Base-by-base conservation (phyloP, 2,329 filamentous ascomycete species). In the Chaetomium strumarium region DNA sequence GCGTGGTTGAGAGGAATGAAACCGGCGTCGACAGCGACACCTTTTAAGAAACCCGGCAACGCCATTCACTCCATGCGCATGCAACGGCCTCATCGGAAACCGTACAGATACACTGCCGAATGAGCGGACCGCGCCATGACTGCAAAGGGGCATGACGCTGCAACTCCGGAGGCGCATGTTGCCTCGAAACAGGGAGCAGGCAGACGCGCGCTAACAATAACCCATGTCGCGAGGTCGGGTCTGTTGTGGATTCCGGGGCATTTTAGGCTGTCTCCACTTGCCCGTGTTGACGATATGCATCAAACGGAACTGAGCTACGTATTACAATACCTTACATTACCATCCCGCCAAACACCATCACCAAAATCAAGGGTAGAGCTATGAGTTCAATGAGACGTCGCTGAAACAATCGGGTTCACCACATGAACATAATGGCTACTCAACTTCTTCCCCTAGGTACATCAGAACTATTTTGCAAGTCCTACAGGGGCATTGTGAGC, bases 361-460 rank as follows among this genome's bases (percentile, higher is more conserved):
- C 44, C 2, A 5, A 2, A 14, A 2, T 38, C n/a, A 29, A 30
- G 12, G n/a, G 10, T 20, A 37, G 17, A 24, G 17, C 38, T 20
- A 14, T 52, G 29, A 49, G 33, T 39, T 52, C 41, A 42, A 49
- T 10, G 16, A 36, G 43, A 37, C 50, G 42, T 42, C 24, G 16
- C 31, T 51, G 30, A 44, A 49, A 34, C 42, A 44, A 24, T 44
- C 14, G 24, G 34, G 16, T 51, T 14, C 29, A 48, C n/a, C 34
- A 17, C 30, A 45, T 33, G 51, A 11, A 49, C 48, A 59, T 40
- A 11, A 88, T 89, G 85, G 79, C 86, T 41, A 86, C 86, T 52
- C 85, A 88, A 71, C 78, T 90, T 51, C 77, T 90, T 50, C 86
- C 61, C 12, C 57, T 60, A 5, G 63, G 62, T 64, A 42, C 17